These are phyloP conservation scores for Articulospora tetracladia DNA, from an alignment of 495 filamentous ascomycete genomes.

Conservation along the genomic window DNA sequence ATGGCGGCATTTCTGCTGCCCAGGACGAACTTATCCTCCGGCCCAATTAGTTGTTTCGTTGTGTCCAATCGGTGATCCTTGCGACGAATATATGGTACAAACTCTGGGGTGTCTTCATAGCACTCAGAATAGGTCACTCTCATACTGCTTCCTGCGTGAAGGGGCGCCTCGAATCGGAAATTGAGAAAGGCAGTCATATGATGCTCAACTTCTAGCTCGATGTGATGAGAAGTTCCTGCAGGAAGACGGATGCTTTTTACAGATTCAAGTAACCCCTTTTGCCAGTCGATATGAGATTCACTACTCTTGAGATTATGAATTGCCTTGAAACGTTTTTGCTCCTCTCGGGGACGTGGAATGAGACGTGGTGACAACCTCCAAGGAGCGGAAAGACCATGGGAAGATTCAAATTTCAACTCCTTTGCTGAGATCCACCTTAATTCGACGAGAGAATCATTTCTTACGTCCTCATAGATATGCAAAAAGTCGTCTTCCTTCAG, in stretches of 20 bases:
- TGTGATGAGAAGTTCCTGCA: background rate
- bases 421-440: constrained; percentile 1
- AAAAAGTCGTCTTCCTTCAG: constrained; percentile 1
- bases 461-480: constrained; percentile 7
- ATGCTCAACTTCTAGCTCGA: constrained; percentile 5
- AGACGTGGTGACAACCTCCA: constrained; percentile 2
- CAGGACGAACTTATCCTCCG: constrained; percentile 3
- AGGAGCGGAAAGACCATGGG: background rate
- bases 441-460: background rate
- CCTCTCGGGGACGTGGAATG: background rate
- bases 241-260: background rate
- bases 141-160: background rate
- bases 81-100: background rate
- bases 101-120: constrained; percentile 2
- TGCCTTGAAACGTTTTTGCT: background rate
- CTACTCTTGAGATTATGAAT: background rate
- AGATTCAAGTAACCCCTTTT: background rate
- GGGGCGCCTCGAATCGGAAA: background rate
- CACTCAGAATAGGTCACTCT: constrained; percentile 8
- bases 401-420: constrained; percentile 1
- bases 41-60: constrained; percentile 3
- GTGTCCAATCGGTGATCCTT: constrained; percentile 4
- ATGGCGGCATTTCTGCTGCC: background rate
- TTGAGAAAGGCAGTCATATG: constrained; percentile 6
- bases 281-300: background rate